Evolutionary conservation across 2,329 filamentous ascomycete species (phyloP).

Genomic region (Chaetomium strumarium): DNA sequence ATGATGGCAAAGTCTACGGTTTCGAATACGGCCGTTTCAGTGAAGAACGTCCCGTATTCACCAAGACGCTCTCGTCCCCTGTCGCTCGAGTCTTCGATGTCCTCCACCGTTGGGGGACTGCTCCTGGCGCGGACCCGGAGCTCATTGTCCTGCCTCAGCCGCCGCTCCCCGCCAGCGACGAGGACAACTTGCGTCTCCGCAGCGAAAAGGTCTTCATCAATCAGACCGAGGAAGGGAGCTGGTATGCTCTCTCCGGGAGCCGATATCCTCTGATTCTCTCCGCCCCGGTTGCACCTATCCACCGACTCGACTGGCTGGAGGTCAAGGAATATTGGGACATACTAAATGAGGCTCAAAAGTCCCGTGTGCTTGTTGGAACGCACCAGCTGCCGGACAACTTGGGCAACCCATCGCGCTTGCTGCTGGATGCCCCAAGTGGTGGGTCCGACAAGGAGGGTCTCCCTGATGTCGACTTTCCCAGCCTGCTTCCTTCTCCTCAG

Average conservation of each 20-base stretch:
- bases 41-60: conserved; percentile 54
- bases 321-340: conserved; percentile 32
- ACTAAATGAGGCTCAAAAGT: conserved; percentile 43
- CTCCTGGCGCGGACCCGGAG: conserved; percentile 59
- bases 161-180: conserved; percentile 51
- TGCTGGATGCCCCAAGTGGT: conserved; percentile 13
- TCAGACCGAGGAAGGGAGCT: conserved; percentile 76
- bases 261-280: conserved; percentile 82
- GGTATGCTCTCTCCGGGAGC: conserved; percentile 87
- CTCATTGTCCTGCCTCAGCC: conserved; percentile 86
- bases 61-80: conserved; percentile 65
- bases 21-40: conserved; percentile 59
- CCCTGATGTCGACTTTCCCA: background rate
- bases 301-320: conserved; percentile 44
- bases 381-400: conserved; percentile 53
- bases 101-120: conserved; percentile 63
- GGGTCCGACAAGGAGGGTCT: conserved; percentile 1
- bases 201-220: conserved; percentile 75
- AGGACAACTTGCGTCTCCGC: conserved; percentile 46
- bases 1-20: conserved; percentile 78
- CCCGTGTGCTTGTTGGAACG: conserved; percentile 62
- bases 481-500: conserved; percentile 22
- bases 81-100: conserved; percentile 88
- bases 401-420: background rate
- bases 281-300: conserved; percentile 44